Base-by-base conservation (phyloP, 805 yeast species). In the Candida peoriensis region DNA sequence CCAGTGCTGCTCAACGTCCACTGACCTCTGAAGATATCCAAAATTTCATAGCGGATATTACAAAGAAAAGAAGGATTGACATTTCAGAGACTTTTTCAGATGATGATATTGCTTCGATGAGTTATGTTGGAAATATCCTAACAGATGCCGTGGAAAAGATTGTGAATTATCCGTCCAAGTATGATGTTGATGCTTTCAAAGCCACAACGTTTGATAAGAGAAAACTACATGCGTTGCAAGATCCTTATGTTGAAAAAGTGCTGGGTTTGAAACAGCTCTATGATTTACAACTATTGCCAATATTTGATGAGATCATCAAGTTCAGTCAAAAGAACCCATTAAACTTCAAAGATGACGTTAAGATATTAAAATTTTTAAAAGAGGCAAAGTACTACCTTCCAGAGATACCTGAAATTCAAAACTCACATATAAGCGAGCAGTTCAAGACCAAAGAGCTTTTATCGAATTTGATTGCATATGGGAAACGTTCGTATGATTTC, bases 111-210 rank as follows among this genome's bases (percentile, higher is more conserved):
- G 27, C 25, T 6, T 10, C 30, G 1, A 38, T 38, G 26, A 17
- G 30, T 4, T 38, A 15, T 16, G 13, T 22, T 3, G 33, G 24
- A 3, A 20, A 17, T n/a, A 12, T 18, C 3, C 30, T 38, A 7
- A 15, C 30, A 3, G 29, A 34, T n/a, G 33, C 35, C 6, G 32
- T 42, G 5, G 24, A 29, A 2, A n/a, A 27, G 1, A 27, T 42
- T 5, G 27, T 13, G 4, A 20, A 29, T 8, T 28, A 31, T 3
- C 43, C 43, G 9, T 25, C 43, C 1, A 33, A 33, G 18, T 30
- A 24, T 8, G 22, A 30, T 10, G 34, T 41, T n/a, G 40, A 36
- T 4, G 29, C 26, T 10, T 36, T 34, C 23, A 34, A 34, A 28
- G 12, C 10, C 4, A 16, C 14, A 7, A 30, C 31, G 4, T 6